Conservation (phyloP, 768 basidiomycete species). For the Favolaschia claudopus region DNA sequence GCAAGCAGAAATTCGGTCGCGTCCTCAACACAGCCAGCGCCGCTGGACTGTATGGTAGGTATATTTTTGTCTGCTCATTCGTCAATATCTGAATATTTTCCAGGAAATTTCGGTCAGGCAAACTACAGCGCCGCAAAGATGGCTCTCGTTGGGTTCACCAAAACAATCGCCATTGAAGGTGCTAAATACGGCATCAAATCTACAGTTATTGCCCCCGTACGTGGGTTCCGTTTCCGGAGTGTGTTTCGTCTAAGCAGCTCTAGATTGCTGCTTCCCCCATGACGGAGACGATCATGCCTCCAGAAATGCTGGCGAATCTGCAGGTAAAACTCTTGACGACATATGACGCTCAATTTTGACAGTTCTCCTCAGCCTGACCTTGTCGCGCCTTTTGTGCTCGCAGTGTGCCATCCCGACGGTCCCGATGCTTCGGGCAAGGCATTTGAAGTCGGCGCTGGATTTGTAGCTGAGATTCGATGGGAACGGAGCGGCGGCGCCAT, state of each 20-base stretch:
- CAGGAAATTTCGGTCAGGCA: constrained; percentile 95
- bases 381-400: constrained; percentile 91
- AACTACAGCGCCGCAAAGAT: constrained; percentile 99
- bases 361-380: constrained; percentile 73
- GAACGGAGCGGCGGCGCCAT: constrained; percentile 87
- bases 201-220: constrained; percentile 88
- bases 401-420: constrained; percentile 85
- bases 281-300: constrained; percentile 96
- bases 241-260: not conserved
- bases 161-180: constrained; percentile 92
- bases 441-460: constrained; percentile 95
- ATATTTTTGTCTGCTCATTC: not conserved
- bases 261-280: constrained; percentile 95
- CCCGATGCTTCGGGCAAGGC: constrained; percentile 81
- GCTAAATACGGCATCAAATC: constrained; percentile 90
- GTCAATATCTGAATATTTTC: not conserved
- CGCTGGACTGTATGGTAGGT: constrained; percentile 88
- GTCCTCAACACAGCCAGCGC: constrained; percentile 95
- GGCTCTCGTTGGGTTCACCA: constrained; percentile 92
- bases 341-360: constrained; percentile 12
- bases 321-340: constrained; percentile 52
- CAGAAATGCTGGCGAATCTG: constrained; percentile 90
- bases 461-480: constrained; percentile 91
- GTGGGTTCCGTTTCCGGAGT: constrained; percentile 31
- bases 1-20: constrained; percentile 94